Base-by-base conservation (phyloP, 345 rosid species). In the Eucalyptus caleyi region DNA sequence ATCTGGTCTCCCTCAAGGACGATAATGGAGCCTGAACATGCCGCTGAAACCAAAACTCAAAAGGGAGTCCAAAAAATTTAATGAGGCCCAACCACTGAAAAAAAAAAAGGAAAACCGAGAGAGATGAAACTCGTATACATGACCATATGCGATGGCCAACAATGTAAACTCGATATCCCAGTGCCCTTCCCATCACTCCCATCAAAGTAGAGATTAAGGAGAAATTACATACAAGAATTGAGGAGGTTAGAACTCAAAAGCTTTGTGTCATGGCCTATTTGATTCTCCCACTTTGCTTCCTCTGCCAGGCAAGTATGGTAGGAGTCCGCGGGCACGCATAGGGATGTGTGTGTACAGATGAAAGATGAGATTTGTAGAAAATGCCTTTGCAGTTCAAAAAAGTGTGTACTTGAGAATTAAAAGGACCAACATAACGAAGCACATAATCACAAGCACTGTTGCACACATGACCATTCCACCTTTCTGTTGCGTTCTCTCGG, bases 381-480 rank as follows among this genome's bases (percentile, higher is more conserved):
- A 42, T 88, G 26, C 45, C 89, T 47, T 49, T 2, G 30, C 51
- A 19, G 89, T 37, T 97, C 96, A 97, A 42, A 97, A 95, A 77
- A 97, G 32, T 86, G 95, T 94, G 89, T 93, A 94, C 94, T 97
- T 97, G 87, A 98, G 95, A 93, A 98, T 93, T 87, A 98, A 94
- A 88, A 98, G 99, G 87, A 95, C 91, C 91, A 98, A 91, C 99
- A 98, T 97, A 93, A 96, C 77, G 92, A 96, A 94, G 95, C 99
- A 98, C 97, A 98, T 96, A 50, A 98, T 94, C 65, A 97, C 95
- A 13, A 98, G 99, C 47, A 93, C 97, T 3, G 99, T 89, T 7
- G 98, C 99, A 54, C 99, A 98, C 96, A 93, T 98, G 89, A 98
- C 99, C 98, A 97, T 98, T 69, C 99, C 98, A 42, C 99, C 99